These are phyloP conservation scores for Corymbia citriodora DNA, from an alignment of 441 rosid genomes.

Conservation along the genomic window DNA sequence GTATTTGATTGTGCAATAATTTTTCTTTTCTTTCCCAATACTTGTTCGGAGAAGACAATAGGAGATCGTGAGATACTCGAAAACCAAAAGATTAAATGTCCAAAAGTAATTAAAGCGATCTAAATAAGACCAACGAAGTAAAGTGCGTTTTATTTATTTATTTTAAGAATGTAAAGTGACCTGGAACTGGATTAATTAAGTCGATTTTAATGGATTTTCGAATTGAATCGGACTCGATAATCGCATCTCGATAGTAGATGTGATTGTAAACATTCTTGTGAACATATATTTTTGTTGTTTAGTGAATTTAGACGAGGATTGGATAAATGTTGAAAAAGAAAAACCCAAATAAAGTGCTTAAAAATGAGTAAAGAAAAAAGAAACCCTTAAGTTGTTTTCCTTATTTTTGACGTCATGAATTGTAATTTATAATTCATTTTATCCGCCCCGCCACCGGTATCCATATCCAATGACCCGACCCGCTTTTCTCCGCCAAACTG, in stretches of 20 bases:
- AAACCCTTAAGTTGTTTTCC: not conserved
- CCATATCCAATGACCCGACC: not conserved
- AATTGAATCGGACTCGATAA: not conserved
- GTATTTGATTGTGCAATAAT: not conserved
- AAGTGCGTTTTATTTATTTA: not conserved
- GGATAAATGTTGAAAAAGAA: not conserved
- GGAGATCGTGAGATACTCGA: not conserved
- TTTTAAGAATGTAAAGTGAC: not conserved
- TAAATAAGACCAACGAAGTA: not conserved
- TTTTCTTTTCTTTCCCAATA: not conserved
- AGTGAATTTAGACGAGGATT: fast-evolving
- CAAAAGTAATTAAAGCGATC: not conserved
- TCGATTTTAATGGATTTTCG: not conserved
- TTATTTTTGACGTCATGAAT: not conserved
- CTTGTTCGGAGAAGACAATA: not conserved
- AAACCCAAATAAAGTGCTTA: not conserved
- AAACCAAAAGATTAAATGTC: too few relatives aligned
- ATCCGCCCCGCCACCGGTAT: not conserved
- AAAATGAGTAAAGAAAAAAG: not conserved
- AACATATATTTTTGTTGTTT: not conserved
- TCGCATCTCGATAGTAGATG: fast-evolving
- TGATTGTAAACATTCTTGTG: fast-evolving
- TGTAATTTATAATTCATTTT: not conserved
- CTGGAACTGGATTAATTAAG: fast-evolving
- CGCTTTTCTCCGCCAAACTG: not conserved